Evolutionary conservation across 73 alveolate species (phyloP).

Genomic region (Paramecium primaurelia): DNA sequence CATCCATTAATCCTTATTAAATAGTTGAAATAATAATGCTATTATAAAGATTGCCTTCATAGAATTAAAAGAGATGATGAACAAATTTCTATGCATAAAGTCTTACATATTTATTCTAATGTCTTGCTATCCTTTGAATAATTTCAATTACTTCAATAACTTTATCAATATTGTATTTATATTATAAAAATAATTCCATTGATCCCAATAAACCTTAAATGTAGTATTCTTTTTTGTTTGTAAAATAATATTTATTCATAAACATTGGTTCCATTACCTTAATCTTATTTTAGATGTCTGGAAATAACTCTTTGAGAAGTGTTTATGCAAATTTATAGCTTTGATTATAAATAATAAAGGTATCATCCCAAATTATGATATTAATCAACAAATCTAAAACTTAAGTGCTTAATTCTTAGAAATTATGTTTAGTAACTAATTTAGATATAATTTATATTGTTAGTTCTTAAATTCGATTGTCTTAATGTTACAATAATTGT

Average conservation of each 20-base stretch:
- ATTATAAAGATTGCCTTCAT: not conserved
- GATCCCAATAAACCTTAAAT: not conserved
- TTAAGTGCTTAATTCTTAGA: not conserved
- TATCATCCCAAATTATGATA: not conserved
- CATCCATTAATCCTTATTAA: not conserved
- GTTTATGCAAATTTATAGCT: not conserved
- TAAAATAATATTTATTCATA: not conserved
- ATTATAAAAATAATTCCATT: not conserved
- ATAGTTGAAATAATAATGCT: not conserved
- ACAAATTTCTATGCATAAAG: not conserved
- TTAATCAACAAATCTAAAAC: not conserved
- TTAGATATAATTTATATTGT: not conserved
- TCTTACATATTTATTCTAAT: slow-evolving; percentile 26
- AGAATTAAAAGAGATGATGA: not conserved
- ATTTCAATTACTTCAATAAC: not conserved
- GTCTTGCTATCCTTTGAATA: not conserved
- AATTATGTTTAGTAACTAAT: not conserved
- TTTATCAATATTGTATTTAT: not conserved
- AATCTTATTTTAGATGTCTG: not conserved
- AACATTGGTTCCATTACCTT: not conserved
- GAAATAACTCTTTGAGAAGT: not conserved
- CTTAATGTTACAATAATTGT: not conserved
- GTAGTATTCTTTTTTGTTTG: not conserved
- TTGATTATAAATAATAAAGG: not conserved
- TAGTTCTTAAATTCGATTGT: not conserved